Conservation (phyloP, 345 rosid species). For the Boechera retrofracta region DNA sequence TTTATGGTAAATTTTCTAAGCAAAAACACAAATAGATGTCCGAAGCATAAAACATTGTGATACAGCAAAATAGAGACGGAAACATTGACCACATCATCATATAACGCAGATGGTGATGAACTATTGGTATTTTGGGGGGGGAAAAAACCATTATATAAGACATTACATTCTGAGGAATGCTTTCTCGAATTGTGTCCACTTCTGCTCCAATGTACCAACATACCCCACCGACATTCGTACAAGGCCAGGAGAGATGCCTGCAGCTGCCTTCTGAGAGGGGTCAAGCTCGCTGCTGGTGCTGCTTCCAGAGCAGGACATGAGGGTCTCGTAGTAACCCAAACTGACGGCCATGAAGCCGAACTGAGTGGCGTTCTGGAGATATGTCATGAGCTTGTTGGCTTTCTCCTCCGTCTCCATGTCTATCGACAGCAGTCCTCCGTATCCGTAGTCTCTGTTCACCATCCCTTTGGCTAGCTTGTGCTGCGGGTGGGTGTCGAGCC, state of each 20-base stretch:
- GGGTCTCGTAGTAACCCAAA: slow-evolving; percentile 90
- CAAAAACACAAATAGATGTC: neutral
- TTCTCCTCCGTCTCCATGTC: slow-evolving; percentile 91
- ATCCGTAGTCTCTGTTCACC: slow-evolving; percentile 78
- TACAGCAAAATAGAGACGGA: neutral
- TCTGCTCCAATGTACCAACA: slow-evolving; percentile 88
- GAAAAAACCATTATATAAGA: neutral
- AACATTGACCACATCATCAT: neutral
- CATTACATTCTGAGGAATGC: slow-evolving; percentile 64
- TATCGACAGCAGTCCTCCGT: slow-evolving; percentile 75
- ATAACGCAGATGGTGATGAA: neutral
- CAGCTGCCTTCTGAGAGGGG: slow-evolving; percentile 69
- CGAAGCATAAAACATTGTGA: neutral
- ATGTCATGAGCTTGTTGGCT: slow-evolving; percentile 80
- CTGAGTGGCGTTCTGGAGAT: slow-evolving; percentile 73
- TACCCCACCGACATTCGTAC: slow-evolving; percentile 89
- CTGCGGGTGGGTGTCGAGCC: slow-evolving; percentile 81
- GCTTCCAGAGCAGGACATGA: slow-evolving; percentile 93
- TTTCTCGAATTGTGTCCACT: slow-evolving; percentile 84
- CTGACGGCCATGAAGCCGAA: slow-evolving; percentile 99
- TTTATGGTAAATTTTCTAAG: neutral
- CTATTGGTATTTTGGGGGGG: neutral
- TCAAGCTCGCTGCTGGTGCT: slow-evolving; percentile 91
- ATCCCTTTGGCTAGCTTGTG: slow-evolving; percentile 65
- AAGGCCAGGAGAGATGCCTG: slow-evolving; percentile 93